Base-by-base conservation (phyloP, 805 yeast species). In the Cyberlindnera maclurae region DNA sequence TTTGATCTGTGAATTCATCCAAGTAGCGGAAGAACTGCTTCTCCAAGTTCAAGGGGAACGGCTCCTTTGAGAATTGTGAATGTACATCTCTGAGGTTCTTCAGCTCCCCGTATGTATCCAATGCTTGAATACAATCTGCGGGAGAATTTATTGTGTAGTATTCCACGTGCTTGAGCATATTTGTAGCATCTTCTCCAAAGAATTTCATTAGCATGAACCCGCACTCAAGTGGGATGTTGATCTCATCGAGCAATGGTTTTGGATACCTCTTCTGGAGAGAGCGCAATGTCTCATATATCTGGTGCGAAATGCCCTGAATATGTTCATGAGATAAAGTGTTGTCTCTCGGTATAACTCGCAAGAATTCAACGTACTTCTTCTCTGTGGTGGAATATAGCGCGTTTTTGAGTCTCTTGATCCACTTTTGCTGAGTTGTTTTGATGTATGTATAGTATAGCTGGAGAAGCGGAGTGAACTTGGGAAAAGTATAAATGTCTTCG, bases 191-290 rank as follows among this genome's bases (percentile, higher is more conserved):
- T 3, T 69, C 65, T 1, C 73, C 71, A 49, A 75, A 71, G 57
- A 75, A 69, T 5, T 67, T 65, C 5, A 75, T 67, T n/a, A 75
- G 58, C 5, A 73, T 63, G 0, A 63, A 61, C 0, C 74, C 78
- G 22, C 70, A 65, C 1, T 71, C 70, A 26, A 61, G 57, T 1
- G 83, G 59, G 27, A 84, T 71, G 33, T 68, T 58, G 4, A 83
- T 56, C 41, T 65, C 65, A 15, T 77, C 87, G 32, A 83, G 58
- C n/a, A 84, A 58, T 0, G 86, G 81, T 31, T 60, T 63, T 28
- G 72, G 73, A 51, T 79, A 84, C 43, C 76, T 59, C 43, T 75
- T 79, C 45, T 79, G 84, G 20, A 82, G 54, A 15, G 51, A 50
- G 39, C 70, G 63, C 13, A 80, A 72, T 26, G 68, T 68, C 3